Evolutionary conservation across 2,329 filamentous ascomycete species (phyloP).

Genomic region (Paraconiothyrium sp.): DNA sequence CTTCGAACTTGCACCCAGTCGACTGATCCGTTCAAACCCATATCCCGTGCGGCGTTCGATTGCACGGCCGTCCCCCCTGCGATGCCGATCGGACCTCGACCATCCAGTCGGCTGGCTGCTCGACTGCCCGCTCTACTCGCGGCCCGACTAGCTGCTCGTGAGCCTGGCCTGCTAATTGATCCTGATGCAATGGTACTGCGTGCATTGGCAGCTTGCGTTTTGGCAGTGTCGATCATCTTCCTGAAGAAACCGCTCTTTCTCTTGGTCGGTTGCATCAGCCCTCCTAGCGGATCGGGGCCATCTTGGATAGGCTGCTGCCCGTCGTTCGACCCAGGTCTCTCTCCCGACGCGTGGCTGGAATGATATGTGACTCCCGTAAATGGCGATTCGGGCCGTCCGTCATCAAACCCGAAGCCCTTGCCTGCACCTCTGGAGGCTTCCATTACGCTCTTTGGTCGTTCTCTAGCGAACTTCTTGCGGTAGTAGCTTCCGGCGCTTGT

Average conservation of each 20-base stretch:
- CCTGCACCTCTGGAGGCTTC: conserved; percentile 59
- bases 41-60: conserved; percentile 68
- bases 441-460: conserved; percentile 71
- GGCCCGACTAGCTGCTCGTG: conserved; percentile 51
- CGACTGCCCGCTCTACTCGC: conserved; percentile 51
- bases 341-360: conserved; percentile 79
- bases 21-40: conserved; percentile 70
- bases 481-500: conserved; percentile 95
- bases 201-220: conserved; percentile 90
- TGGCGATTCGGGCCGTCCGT: conserved; percentile 61
- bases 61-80: conserved; percentile 56
- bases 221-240: conserved; percentile 92
- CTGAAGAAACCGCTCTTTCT: conserved; percentile 90
- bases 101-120: conserved; percentile 42
- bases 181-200: conserved; percentile 82
- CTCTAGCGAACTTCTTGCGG: conserved; percentile 69
- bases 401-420: conserved; percentile 51
- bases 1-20: conserved; percentile 98
- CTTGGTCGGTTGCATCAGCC: conserved; percentile 78
- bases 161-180: conserved; percentile 53
- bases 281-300: conserved; percentile 75
- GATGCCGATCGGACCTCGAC: conserved; percentile 62
- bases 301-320: conserved; percentile 64
- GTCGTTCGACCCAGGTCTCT: conserved; percentile 62
- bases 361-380: conserved; percentile 88